Base-by-base conservation (phyloP, 1,284 basidiomycete genomes). In the Macrocystidia cucumis region DNA sequence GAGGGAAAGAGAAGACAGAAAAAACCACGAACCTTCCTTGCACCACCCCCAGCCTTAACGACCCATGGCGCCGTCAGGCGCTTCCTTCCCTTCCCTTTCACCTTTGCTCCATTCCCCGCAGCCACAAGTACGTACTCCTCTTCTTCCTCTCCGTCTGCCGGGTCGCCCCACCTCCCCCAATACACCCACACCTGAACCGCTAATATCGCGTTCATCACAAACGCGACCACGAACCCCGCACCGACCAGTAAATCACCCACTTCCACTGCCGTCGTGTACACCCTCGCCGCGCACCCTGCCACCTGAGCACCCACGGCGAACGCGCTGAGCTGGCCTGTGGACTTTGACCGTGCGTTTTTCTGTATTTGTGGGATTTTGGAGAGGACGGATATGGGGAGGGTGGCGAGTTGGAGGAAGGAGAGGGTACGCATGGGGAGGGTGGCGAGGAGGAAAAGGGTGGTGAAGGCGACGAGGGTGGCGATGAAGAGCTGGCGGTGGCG, bases 191-290 rank as follows among this genome's bases (percentile, higher is more conserved):
- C 71, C 61, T 96, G 92, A 4, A 63, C 54, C 0, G 83, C 91
- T 12, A 96, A 60, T 9, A 93, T 67, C 42, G 78, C 46, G 56
- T 97, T 97, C 11, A 96, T 65, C 7, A 77, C 40, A 0, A 92
- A 72, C 0, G 88, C 88, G 11, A 90, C 69, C 0, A 72, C 76
- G 52, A 91, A 96, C 25, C 88, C 86, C 32, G 84, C 80, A 22
- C 78, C 67, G 39, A 96, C 73, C 43, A 93, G 67, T 3, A 56
- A 46, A 57, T 96, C 92, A 37, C 79, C 77, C 39, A 93, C 80
- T 56, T 96, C 92, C 26, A 81, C 82, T 5, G 78, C 69, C 4
- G 89, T 93, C 1, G 92, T 97, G 64, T 91, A 96, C 11, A 96
- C 61, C 27, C 92, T 71, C 0, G 91, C 92, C 27, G 90, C 63